Evolutionary conservation across 768 basidiomycete species (phyloP).

Genomic region (Trametes punicea): DNA sequence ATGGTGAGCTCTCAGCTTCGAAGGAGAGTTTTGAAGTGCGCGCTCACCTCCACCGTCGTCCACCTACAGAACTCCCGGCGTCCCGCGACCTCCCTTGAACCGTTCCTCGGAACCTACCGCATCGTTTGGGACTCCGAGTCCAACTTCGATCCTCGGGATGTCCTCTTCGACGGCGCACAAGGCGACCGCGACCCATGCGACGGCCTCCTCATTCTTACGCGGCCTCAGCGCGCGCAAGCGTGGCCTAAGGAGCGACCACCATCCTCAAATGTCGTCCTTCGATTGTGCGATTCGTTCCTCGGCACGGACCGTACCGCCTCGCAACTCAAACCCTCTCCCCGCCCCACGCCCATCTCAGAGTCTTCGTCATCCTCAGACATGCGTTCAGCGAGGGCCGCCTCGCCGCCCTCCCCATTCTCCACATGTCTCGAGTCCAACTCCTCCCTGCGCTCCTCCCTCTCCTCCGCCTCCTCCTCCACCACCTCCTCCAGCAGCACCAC

Average conservation of each 20-base stretch:
- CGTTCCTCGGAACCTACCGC: conserved; percentile 18
- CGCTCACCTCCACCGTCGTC: neutral
- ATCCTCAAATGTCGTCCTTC: conserved; percentile 5
- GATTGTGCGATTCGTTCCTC: conserved; percentile 9
- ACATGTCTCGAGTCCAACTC: neutral
- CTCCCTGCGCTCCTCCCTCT: neutral
- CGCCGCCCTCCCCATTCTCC: neutral
- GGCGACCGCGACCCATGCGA: conserved; percentile 4
- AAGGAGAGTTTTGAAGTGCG: neutral
- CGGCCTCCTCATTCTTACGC: conserved; percentile 11
- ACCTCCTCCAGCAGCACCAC: neutral
- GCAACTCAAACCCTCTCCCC: conserved; percentile 5
- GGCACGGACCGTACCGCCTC: conserved; percentile 14
- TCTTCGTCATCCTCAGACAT: neutral
- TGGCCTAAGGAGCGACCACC: conserved; percentile 16
- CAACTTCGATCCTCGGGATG: conserved; percentile 11
- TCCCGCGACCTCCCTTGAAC: conserved; percentile 6
- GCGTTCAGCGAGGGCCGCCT: neutral
- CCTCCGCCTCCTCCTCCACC: neutral
- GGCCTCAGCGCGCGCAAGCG: conserved; percentile 1
- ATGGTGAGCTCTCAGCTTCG: neutral
- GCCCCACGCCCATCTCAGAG: neutral
- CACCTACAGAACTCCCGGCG: conserved; percentile 2
- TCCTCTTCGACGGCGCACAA: neutral
- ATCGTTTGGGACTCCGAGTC: conserved; percentile 20